Evolutionary conservation across 805 yeast genomes (phyloP).

Genomic region (Wickerhamiella occidentalis): DNA sequence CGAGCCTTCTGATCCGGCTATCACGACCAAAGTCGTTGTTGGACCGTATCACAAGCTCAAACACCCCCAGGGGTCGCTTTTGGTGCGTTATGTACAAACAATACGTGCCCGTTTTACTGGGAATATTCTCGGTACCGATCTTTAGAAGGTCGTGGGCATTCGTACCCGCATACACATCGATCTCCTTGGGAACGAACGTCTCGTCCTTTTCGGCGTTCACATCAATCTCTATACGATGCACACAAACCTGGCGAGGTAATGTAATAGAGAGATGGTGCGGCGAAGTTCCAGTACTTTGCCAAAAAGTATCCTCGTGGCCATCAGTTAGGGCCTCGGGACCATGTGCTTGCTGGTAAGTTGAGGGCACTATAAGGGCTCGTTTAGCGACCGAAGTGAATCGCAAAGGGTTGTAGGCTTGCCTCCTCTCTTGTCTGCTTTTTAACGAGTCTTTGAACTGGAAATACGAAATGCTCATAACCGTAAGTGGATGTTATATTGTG

Average conservation of each 20-base stretch:
- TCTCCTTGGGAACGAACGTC: slow-evolving; percentile 74
- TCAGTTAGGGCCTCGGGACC: slow-evolving; percentile 61
- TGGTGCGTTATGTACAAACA: neutral
- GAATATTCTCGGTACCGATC: neutral
- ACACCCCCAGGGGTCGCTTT: neutral
- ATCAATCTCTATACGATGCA: slow-evolving; percentile 58
- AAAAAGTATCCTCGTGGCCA: slow-evolving; percentile 52
- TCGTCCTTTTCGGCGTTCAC: slow-evolving; percentile 67
- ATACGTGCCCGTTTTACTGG: neutral
- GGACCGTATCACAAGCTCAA: neutral
- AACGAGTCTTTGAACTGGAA: neutral
- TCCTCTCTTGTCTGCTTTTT: neutral
- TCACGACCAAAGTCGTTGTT: slow-evolving; percentile 1
- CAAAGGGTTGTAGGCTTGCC: neutral
- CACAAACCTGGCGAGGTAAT: slow-evolving; percentile 62
- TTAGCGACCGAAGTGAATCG: neutral
- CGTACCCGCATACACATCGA: slow-evolving; percentile 57
- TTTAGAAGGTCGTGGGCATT: slow-evolving; percentile 58
- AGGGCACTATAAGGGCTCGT: neutral
- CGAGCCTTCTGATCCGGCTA: neutral
- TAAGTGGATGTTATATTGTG: no score
- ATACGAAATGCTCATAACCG: neutral
- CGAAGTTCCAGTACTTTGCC: slow-evolving; percentile 92
- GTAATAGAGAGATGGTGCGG: slow-evolving; percentile 75
- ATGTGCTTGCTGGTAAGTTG: slow-evolving; percentile 43